Conservation (phyloP, 2,329 filamentous ascomycete genomes). For the Triangularia verruculosa region DNA sequence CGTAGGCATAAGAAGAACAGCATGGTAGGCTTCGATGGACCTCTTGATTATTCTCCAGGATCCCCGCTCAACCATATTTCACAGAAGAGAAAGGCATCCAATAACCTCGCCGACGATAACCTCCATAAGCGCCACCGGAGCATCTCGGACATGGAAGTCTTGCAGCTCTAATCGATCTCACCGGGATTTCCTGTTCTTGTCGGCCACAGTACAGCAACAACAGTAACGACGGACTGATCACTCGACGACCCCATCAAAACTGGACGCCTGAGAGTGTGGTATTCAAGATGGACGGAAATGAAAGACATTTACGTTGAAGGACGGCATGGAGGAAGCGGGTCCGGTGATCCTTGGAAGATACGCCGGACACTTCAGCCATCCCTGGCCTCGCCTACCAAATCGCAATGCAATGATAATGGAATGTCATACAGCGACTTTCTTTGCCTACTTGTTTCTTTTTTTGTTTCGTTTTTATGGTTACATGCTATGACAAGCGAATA, state of each 20-base stretch:
- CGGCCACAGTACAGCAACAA: constrained; percentile 1
- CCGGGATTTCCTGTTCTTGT: neutral
- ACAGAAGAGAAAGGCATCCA: constrained; percentile 55
- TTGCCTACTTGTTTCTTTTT: constrained; percentile 1
- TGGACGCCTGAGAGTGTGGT: neutral
- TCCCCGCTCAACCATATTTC: constrained; percentile 49
- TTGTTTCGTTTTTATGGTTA: no score
- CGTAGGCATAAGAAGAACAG: constrained; percentile 52
- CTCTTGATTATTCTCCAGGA: constrained; percentile 36
- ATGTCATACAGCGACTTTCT: constrained; percentile 7
- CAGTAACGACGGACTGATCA: constrained; percentile 30
- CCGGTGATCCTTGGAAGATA: constrained; percentile 13
- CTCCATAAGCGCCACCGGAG: constrained; percentile 58
- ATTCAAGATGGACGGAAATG: neutral
- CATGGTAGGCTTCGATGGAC: constrained; percentile 19
- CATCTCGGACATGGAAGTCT: constrained; percentile 53
- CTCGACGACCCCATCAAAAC: constrained; percentile 11
- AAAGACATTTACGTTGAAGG: constrained; percentile 42
- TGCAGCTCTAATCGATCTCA: constrained; percentile 40
- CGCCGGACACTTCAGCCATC: constrained; percentile 32
- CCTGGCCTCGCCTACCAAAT: constrained; percentile 40
- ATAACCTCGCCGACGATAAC: constrained; percentile 33
- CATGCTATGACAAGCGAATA: constrained; percentile 1
- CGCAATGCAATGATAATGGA: constrained; percentile 25
- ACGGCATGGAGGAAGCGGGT: constrained; percentile 37